Evolutionary conservation across 164 flowering plant genomes (phyloP).

Genomic region (Tinospora cordifolia): DNA sequence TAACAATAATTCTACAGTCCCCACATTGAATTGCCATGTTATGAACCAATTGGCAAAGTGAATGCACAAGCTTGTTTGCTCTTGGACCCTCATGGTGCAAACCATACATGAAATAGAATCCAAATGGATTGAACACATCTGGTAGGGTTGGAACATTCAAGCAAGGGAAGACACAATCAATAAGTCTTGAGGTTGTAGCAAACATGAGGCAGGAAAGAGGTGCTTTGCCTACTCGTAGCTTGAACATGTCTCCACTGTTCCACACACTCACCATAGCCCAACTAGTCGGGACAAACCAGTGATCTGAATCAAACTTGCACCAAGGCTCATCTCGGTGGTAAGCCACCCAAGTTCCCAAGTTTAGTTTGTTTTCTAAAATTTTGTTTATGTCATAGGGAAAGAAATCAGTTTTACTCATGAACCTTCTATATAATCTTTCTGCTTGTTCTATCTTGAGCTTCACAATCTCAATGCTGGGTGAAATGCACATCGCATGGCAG

Average conservation of each 20-base stretch:
- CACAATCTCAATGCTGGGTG: constrained; percentile 24
- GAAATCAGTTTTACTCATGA: constrained; percentile 47
- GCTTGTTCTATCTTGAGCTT: constrained; percentile 45
- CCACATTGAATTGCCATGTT: constrained; percentile 36
- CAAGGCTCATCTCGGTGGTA: constrained; percentile 21
- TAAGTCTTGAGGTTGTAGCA: constrained; percentile 24
- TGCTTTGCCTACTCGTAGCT: constrained; percentile 38
- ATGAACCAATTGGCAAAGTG: constrained; percentile 43
- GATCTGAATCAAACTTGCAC: constrained; percentile 11
- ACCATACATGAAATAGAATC: constrained; percentile 67
- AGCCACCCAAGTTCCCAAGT: constrained; percentile 72
- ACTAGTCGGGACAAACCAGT: constrained; percentile 18
- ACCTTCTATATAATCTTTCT: constrained; percentile 34
- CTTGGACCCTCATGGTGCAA: constrained; percentile 40
- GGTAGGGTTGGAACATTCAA: constrained; percentile 38
- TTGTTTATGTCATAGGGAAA: constrained; percentile 53
- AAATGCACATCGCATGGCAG: constrained; percentile 7
- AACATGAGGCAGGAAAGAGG: constrained; percentile 28
- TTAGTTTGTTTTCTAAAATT: constrained; percentile 41
- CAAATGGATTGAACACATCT: constrained; percentile 41
- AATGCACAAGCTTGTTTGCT: constrained; percentile 30
- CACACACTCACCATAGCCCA: constrained; percentile 78
- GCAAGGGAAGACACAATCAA: constrained; percentile 38
- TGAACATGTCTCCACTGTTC: constrained; percentile 59
- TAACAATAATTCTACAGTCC: constrained; percentile 43